Evolutionary conservation across 495 filamentous ascomycete species (phyloP).

Genomic region (Hypoxylon intermedium): DNA sequence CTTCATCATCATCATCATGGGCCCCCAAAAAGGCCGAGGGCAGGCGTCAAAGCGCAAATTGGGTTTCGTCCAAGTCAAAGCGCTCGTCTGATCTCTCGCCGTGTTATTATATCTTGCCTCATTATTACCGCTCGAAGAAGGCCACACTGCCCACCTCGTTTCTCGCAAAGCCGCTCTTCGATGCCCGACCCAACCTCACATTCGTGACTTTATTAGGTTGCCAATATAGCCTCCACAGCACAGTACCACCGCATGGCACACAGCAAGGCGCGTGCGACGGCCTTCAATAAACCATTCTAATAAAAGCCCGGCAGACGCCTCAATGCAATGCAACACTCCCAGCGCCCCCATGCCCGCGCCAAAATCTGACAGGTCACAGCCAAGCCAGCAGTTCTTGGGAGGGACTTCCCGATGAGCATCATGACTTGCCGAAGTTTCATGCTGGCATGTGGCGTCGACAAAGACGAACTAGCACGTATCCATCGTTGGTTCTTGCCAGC

Average conservation of each 20-base stretch:
- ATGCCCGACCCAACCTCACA: constrained; percentile 17
- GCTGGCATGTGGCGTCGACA: too few relatives aligned
- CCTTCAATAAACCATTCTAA: constrained; percentile 35
- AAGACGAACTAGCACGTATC: neutral
- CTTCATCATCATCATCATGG: too few relatives aligned
- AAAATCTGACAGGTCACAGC: constrained; percentile 35
- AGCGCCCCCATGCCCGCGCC: constrained; percentile 1
- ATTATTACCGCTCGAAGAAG: constrained; percentile 7
- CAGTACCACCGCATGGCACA: constrained; percentile 1
- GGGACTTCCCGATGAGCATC: constrained; percentile 14
- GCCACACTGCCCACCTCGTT: neutral
- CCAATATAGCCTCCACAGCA: constrained; percentile 31
- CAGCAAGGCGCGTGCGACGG: constrained; percentile 27
- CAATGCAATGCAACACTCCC: constrained; percentile 32
- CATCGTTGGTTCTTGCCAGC: neutral
- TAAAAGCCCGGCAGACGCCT: constrained; percentile 31
- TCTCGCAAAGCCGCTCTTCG: too few relatives aligned
- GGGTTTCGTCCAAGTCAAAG: constrained; percentile 39
- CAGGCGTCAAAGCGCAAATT: constrained; percentile 40
- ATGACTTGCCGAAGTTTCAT: neutral
- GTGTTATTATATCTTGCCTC: constrained; percentile 13
- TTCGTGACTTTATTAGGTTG: constrained; percentile 6
- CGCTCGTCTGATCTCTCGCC: constrained; percentile 39
- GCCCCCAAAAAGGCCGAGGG: constrained; percentile 30
- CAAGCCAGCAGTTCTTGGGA: constrained; percentile 31